A percentile compares a stretch with the other conserved stretches of the same genome.
Conservation (phyloP, 257 asterid genomes). For the Solanum piurae region DNA sequence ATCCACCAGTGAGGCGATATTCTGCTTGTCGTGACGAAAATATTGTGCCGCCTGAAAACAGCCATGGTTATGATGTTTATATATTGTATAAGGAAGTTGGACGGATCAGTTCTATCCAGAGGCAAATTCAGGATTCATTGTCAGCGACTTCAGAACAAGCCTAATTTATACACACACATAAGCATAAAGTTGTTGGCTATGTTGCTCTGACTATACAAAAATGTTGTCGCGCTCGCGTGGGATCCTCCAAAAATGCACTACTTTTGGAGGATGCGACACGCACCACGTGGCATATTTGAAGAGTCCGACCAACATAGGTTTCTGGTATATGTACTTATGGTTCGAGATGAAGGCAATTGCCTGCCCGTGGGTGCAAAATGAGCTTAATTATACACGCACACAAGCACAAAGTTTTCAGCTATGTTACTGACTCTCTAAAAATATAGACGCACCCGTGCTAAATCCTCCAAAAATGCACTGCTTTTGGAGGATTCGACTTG, state of each 20-base stretch:
- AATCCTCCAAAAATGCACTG: background rate
- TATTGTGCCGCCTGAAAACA: constrained; percentile 39
- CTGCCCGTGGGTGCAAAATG: background rate
- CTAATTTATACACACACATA: background rate
- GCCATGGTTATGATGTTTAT: background rate
- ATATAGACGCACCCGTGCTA: background rate
- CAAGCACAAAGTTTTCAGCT: background rate
- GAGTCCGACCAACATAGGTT: background rate
- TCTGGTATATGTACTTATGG: background rate
- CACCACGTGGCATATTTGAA: background rate
- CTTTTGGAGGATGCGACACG: background rate
- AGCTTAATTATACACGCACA: background rate
- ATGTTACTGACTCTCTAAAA: background rate
- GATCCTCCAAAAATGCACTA: background rate
- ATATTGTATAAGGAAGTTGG: background rate
- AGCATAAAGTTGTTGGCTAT: background rate
- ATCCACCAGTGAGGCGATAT: constrained; percentile 34
- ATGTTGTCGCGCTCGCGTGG: background rate
- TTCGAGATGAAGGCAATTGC: background rate
- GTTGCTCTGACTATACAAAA: background rate
- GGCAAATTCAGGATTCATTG: background rate
- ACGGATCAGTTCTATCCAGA: background rate
- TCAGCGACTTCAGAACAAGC: background rate
- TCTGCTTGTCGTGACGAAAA: constrained; percentile 35
- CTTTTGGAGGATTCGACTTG: background rate